Base-by-base conservation (phyloP, 164 flowering plant species). In the Pachysandra terminalis region DNA sequence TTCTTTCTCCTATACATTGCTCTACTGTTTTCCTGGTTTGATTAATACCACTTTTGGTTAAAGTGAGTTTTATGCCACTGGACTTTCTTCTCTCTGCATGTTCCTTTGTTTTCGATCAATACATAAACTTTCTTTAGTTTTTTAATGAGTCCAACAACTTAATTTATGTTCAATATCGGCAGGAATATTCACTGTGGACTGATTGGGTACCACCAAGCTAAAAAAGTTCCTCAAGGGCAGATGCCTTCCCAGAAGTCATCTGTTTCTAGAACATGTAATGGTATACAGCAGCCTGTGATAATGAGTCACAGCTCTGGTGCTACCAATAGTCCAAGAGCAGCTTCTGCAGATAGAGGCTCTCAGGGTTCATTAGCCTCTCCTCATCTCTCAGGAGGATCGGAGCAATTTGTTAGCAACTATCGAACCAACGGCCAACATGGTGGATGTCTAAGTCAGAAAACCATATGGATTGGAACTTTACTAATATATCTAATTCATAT, bases 151-250 rank as follows among this genome's bases (percentile, higher is more conserved):
- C 37, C 37, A 3, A n/a, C n/a, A n/a, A 45, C 26, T 58, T 54
- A 17, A 14, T 69, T 51, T 14, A 35, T 52, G 17, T 32, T 64
- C n/a, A 28, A 66, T 41, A 56, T 63, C 74, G 48, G 45, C 74
- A 89, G 94, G 94, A 84, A 89, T 77, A 68, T 58, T 69, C 88
- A 89, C 61, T 85, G 89, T 73, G 83, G 71, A 68, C 73, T 85
- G 63, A 79, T 89, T 76, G 94, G 94, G 55, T 84, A 74, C 53
- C 32, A 78, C 40, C 87, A 72, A 56, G 61, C 12, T 10, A 77
- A 68, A 23, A 82, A 78, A 51, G 55, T 69, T 63, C 56, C 67
- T 24, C 78, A 61, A 61, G 45, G 48, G 51, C 52, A 69, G 5
- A 23, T 17, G 22, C 40, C 76, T 49, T 32, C 48, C 19, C 64